phyloP scores from a whole-genome alignment of 129 eudicot genomes.

The Centella asiatica region DNA sequence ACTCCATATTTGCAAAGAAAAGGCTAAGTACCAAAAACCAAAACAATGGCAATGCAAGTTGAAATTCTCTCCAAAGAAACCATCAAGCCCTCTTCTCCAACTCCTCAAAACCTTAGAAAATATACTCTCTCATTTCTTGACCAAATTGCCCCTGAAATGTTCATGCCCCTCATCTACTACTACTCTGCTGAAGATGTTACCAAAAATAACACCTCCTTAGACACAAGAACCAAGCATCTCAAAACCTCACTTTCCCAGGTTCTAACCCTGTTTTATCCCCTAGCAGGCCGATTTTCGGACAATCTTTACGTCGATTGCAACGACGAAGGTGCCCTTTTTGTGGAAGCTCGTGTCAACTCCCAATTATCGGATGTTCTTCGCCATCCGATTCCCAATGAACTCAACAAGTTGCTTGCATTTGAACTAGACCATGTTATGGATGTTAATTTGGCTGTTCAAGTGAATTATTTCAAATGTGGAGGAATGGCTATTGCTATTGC shows the following conservation, averaged over 20 bases:
- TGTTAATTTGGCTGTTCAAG: constrained; percentile 11
- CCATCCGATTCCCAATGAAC: constrained; percentile 9
- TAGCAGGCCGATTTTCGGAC: constrained; percentile 19
- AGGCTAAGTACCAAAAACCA: no score
- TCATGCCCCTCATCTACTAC: constrained; percentile 12
- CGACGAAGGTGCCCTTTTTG: constrained; percentile 23
- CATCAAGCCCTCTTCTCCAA: constrained; percentile 33
- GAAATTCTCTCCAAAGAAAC: constrained; percentile 13
- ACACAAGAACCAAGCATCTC: neutral
- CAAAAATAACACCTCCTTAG: no score
- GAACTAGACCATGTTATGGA: constrained; percentile 1
- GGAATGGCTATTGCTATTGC: constrained; percentile 17
- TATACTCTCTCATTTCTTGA: constrained; percentile 33
- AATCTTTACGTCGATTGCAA: constrained; percentile 16
- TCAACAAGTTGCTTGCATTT: constrained; percentile 12
- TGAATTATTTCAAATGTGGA: constrained; percentile 18
- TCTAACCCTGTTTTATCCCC: constrained; percentile 20
- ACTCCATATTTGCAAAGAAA: no score
- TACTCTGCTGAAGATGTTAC: constrained; percentile 4
- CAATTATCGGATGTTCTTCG: neutral
- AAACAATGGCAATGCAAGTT: constrained; percentile 9
- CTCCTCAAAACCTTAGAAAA: constrained; percentile 22
- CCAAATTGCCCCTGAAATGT: constrained; percentile 29
- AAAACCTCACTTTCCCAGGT: constrained; percentile 15
- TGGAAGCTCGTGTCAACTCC: constrained; percentile 11